Conservation (phyloP, 352 stramenopile species). For the Globisporangium splendens region DNA sequence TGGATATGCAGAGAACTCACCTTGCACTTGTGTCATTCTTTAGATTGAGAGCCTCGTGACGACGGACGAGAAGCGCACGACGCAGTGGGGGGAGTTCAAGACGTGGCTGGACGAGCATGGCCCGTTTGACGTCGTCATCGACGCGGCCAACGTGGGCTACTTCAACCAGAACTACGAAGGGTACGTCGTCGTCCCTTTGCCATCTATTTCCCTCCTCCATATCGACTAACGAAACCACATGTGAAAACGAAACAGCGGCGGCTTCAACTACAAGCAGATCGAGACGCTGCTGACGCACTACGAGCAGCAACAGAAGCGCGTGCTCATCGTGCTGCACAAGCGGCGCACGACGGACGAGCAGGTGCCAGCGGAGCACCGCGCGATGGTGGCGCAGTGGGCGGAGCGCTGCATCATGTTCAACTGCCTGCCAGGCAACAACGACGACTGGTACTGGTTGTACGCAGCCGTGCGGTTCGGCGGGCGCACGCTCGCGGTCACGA, state of each 20-base stretch:
- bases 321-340: conserved; percentile 95
- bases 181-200: conserved; percentile 29
- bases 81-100: conserved; percentile 85
- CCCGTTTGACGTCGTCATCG: conserved; percentile 92
- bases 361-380: conserved; percentile 69
- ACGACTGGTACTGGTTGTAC: conserved; percentile 99
- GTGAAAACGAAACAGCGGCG: conserved; percentile 40
- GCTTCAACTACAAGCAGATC: conserved; percentile 96
- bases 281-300: conserved; percentile 92
- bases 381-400: conserved; percentile 78
- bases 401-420: conserved; percentile 87
- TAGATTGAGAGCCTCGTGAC: conserved; percentile 80
- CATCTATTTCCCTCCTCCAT: background rate
- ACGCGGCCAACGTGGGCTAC: conserved; percentile 98
- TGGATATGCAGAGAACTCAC: conserved; percentile 5
- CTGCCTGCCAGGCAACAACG: conserved; percentile 94
- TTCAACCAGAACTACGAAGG: conserved; percentile 96
- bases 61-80: conserved; percentile 61
- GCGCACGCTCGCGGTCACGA: conserved; percentile 91
- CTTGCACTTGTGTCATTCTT: background rate
- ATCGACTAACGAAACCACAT: conserved; percentile 9
- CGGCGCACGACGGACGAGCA: conserved; percentile 90
- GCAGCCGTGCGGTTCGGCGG: conserved; percentile 85
- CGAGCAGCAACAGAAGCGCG: conserved; percentile 75
- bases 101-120: conserved; percentile 63